Evolutionary conservation across 78 protist species (phyloP).

Genomic region (Dictyostelium firmibasis): DNA sequence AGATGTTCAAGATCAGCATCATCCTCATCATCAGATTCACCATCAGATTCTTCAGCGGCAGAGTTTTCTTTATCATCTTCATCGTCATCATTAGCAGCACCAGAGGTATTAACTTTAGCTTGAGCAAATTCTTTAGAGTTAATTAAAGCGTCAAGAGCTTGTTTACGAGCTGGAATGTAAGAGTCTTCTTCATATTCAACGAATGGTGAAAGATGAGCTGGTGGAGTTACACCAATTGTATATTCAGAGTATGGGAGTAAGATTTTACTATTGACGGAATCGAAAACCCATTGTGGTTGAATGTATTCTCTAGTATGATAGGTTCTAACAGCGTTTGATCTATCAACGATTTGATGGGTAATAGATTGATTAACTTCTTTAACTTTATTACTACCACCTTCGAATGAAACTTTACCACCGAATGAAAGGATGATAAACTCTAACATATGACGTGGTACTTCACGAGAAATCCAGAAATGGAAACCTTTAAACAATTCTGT

Average conservation of each 20-base stretch:
- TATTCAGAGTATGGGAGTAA: constrained; percentile 78
- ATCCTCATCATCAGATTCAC: constrained; percentile 53
- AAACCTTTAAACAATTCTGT: constrained; percentile 36
- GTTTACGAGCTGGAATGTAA: constrained; percentile 55
- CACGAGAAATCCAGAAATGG: constrained; percentile 79
- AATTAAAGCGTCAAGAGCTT: constrained; percentile 62
- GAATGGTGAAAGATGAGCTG: constrained; percentile 98
- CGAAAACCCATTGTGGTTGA: constrained; percentile 99
- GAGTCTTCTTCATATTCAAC: constrained; percentile 74
- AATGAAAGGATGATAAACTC: constrained; percentile 81
- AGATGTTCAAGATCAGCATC: constrained; percentile 35
- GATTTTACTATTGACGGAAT: constrained; percentile 86
- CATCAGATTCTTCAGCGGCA: constrained; percentile 5
- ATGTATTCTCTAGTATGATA: constrained; percentile 80
- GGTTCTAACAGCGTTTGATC: neutral
- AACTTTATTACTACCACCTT: constrained; percentile 27
- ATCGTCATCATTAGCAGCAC: neutral
- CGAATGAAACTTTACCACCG: constrained; percentile 89
- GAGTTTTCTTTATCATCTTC: neutral
- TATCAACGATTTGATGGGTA: constrained; percentile 87
- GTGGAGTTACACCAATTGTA: constrained; percentile 81
- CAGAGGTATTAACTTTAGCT: neutral
- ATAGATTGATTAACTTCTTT: constrained; percentile 42
- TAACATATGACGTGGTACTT: constrained; percentile 80
- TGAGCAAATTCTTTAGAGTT: constrained; percentile 41